Conservation (phyloP, 2,329 filamentous ascomycete species). For the Neoarthrinium moseri region DNA sequence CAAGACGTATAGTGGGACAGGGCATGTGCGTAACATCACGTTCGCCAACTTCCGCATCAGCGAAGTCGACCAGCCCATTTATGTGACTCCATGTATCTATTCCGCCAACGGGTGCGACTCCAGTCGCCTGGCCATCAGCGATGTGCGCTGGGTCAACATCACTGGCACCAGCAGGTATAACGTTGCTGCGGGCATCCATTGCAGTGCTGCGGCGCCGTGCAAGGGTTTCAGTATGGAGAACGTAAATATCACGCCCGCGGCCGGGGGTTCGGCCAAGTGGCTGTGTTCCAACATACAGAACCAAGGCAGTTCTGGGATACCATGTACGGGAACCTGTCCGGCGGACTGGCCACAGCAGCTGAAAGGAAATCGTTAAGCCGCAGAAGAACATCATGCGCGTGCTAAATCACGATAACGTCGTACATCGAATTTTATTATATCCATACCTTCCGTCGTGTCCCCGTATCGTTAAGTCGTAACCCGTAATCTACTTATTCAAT, state of each 20-base stretch:
- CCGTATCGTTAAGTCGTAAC: not conserved
- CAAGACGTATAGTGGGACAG: slow-evolving; percentile 39
- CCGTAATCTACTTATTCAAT: not conserved
- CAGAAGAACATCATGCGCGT: not conserved
- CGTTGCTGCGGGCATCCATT: slow-evolving; percentile 45
- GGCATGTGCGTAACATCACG: slow-evolving; percentile 41
- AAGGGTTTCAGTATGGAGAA: slow-evolving; percentile 42
- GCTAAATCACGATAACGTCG: too few species aligned
- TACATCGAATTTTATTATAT: not conserved
- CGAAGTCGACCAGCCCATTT: slow-evolving; percentile 48
- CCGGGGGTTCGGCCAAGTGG: slow-evolving; percentile 37
- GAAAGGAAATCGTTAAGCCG: slow-evolving; percentile 24
- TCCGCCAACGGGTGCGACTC: slow-evolving; percentile 35
- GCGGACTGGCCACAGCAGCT: slow-evolving; percentile 37
- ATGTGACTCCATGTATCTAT: slow-evolving; percentile 46
- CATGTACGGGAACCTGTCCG: slow-evolving; percentile 35
- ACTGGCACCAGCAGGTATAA: slow-evolving; percentile 48
- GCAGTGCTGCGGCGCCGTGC: slow-evolving; percentile 39
- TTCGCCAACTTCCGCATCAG: slow-evolving; percentile 38
- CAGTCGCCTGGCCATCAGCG: slow-evolving; percentile 39
- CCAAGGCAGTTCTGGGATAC: slow-evolving; percentile 30
- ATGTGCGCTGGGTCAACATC: slow-evolving; percentile 49
- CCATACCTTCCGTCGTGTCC: not conserved
- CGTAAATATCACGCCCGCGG: slow-evolving; percentile 42
- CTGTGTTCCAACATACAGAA: slow-evolving; percentile 41